Base-by-base conservation (phyloP, 2,329 filamentous ascomycete genomes). In the Colletotrichum sp. region DNA sequence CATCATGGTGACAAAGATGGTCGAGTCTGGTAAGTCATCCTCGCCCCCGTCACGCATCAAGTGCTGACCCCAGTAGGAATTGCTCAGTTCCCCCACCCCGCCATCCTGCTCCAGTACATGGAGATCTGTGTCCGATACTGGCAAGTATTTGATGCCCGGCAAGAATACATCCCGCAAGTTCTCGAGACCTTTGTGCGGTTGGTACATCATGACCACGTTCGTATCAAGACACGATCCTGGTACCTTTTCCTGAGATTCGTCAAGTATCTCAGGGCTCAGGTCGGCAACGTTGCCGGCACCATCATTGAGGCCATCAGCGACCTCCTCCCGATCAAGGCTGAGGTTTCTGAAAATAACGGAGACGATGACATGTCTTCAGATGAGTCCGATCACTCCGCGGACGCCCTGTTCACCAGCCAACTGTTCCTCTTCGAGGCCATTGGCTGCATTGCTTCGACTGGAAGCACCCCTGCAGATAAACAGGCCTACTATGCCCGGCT, bases 351-450 rank as follows among this genome's bases (percentile, higher is more conserved):
- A 63, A 93, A 94, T 64, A 92, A 93, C 72, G 91, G 91, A 13
- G 95, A 97, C 68, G 95, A 98, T 79, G 96, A 98, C 81, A 97
- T 98, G 92, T 98, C 95, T 2, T 98, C 96, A 0, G 95, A 98
- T 76, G 95, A 98, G 80, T 94, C 94, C 57, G 95, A 98, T 73
- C 93, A 96, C 78, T 96, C 94, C 24, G 93, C 94, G n/a, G 95
- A 98, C 83, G 94, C 95, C 12, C 88, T 97, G 2, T 99, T 99
- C 84, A 95, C 90, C 74, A 95, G 94, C 79, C 97, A 99, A 81
- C 89, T 98, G 7, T 97, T 96, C 82, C 90, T 99, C 0, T 99
- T 98, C 78, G 97, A 99, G 82, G 95, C 96, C 12, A 94, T 98
- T 76, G 97, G 97, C 9, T 96, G 93, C 79, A 96, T 99, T 75